A percentile compares a stretch with the other conserved stretches of the same genome.
These are phyloP conservation scores for Penicillium angulare DNA, from an alignment of 495 filamentous ascomycete species.

Conservation along the genomic window DNA sequence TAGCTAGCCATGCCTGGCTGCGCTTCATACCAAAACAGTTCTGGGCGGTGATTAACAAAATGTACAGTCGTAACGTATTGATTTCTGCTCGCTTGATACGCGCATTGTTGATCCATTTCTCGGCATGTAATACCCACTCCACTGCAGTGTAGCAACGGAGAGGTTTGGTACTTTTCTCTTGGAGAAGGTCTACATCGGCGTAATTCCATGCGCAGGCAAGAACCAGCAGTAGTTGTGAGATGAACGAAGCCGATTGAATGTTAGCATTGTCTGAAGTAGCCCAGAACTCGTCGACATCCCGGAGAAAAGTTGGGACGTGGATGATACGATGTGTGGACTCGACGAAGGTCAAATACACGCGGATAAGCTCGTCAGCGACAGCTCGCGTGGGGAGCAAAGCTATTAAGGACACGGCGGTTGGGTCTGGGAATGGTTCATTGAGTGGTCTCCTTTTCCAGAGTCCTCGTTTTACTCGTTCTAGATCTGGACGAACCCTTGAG, in stretches of 20 bases:
- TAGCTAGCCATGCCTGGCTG: constrained; percentile 59
- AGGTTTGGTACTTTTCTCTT: constrained; percentile 49
- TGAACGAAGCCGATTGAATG: constrained; percentile 41
- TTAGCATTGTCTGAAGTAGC: constrained; percentile 24
- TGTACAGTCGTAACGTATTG: constrained; percentile 54
- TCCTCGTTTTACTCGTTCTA: constrained; percentile 33
- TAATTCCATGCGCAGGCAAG: constrained; percentile 58
- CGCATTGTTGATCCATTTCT: constrained; percentile 58
- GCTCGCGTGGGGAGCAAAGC: constrained; percentile 39
- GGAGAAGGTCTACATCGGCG: constrained; percentile 29
- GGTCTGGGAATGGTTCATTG: constrained; percentile 32
- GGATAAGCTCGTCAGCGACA: constrained; percentile 50
- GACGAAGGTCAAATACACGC: constrained; percentile 52
- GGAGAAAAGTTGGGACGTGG: constrained; percentile 56
- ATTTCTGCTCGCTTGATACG: constrained; percentile 56
- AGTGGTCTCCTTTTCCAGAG: constrained; percentile 37
- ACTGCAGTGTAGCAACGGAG: constrained; percentile 50
- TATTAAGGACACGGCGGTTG: constrained; percentile 30
- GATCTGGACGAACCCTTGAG: constrained; percentile 34
- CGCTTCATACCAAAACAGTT: constrained; percentile 54
- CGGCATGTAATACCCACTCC: constrained; percentile 63
- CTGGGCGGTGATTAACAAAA: constrained; percentile 58
- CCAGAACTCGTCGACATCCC: constrained; percentile 55
- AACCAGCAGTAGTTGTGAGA: constrained; percentile 62
- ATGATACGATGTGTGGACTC: constrained; percentile 58